These are phyloP conservation scores for Mycosphaerella sp. DNA, from an alignment of 2,329 filamentous ascomycete genomes.

Conservation along the genomic window DNA sequence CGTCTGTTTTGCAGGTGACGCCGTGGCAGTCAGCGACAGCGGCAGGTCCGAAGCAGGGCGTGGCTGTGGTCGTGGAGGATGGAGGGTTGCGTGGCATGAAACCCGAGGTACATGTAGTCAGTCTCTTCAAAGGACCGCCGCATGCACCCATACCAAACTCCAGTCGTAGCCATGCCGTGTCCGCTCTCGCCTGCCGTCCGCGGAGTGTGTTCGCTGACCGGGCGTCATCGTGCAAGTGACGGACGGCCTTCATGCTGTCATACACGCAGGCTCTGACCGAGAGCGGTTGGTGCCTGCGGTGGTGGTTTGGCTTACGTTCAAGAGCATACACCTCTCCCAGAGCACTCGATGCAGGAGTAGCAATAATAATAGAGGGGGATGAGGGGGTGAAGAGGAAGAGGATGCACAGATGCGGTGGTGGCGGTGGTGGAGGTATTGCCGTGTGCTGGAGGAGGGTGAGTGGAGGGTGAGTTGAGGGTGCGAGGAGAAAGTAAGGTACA, in stretches of 20 bases:
- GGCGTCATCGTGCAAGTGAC: background rate
- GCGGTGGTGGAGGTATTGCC: background rate
- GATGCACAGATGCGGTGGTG: background rate
- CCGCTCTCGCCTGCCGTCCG: background rate
- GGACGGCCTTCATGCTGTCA: background rate
- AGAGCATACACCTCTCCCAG: background rate
- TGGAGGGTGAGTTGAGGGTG: background rate
- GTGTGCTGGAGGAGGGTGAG: background rate
- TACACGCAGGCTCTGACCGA: constrained; percentile 6
- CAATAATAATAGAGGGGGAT: background rate
- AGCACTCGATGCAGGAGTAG: background rate
- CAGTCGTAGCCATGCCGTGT: background rate
- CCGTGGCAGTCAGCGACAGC: constrained; percentile 4
- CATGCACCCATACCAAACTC: background rate
- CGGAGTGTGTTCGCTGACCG: background rate
- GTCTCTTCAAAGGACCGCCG: background rate
- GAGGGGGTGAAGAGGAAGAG: background rate
- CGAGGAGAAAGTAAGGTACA: too few relatives aligned
- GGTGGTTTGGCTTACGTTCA: constrained; percentile 5
- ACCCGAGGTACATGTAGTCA: background rate
- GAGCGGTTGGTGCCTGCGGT: background rate
- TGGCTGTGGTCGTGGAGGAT: background rate
- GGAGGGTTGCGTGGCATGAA: background rate
- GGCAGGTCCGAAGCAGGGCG: background rate
- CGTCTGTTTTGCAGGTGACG: background rate